Evolutionary conservation across 441 rosid genomes (phyloP).

Genomic region (Adansonia gregorii): DNA sequence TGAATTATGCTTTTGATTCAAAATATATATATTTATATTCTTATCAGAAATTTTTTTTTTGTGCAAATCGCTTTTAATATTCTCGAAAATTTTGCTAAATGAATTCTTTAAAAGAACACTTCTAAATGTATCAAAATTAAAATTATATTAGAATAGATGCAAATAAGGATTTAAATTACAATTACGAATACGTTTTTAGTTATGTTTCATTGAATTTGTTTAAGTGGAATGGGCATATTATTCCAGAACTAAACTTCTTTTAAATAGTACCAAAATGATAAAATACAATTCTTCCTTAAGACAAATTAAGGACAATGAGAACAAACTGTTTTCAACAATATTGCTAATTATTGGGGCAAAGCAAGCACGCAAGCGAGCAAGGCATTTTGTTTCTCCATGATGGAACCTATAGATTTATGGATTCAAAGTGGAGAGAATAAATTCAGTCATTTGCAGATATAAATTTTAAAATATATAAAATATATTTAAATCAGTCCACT

Average conservation of each 20-base stretch:
- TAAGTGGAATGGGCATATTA: background rate
- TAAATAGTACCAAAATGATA: slow-evolving; percentile 29
- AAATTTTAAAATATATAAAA: background rate
- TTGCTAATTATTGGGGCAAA: slow-evolving; percentile 17
- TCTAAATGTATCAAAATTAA: too few relatives aligned
- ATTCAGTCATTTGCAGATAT: background rate
- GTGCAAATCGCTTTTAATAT: too few relatives aligned
- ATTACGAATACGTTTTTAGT: too few relatives aligned
- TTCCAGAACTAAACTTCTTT: slow-evolving; percentile 23
- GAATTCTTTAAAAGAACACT: too few relatives aligned
- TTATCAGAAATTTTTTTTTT: too few relatives aligned
- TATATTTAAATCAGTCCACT: background rate
- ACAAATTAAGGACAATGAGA: slow-evolving; percentile 21
- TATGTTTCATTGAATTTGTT: too few relatives aligned
- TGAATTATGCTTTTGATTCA: too few relatives aligned
- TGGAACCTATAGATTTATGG: slow-evolving; percentile 17
- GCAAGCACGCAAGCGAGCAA: background rate
- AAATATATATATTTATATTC: too few relatives aligned
- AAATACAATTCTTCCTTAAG: slow-evolving; percentile 25
- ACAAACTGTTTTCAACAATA: slow-evolving; percentile 2
- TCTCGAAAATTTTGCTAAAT: too few relatives aligned
- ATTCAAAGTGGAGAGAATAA: slow-evolving; percentile 33
- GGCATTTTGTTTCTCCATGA: slow-evolving; percentile 27
- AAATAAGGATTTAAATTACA: too few relatives aligned
- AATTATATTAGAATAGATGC: too few relatives aligned